Evolutionary conservation across 1,139 yeast species (phyloP), one percentile per base, ranked within the genome.

Genomic region (Suhomyces yuchorum): DNA sequence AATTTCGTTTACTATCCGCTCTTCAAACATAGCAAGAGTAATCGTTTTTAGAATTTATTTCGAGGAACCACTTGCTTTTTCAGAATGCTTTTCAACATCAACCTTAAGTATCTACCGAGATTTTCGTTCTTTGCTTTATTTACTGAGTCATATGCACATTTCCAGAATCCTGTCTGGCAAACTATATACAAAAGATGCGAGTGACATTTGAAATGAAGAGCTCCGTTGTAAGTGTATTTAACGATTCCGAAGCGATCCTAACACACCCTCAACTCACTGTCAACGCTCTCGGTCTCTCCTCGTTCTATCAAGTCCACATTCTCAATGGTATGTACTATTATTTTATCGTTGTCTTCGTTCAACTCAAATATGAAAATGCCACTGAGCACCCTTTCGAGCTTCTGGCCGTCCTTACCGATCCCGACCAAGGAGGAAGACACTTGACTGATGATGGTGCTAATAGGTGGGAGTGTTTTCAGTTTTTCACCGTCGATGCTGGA

Each of bases 351-450:
- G 28, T 74, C 72, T 12, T 73, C 72, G 59, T 78, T 81, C 51
- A 90, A 73, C 57, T 87, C 96, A 62, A 89, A 89, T 30, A 88
- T 80, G 62, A 90, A 89, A 8, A 86, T 69, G 1, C 97, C 97
- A 44, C 80, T 76, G 12, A 85, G 62, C 3, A 82, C 76, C 37
- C 86, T 60, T 49, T 82, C 84, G 20, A 75, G 56, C 37, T 59
- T 62, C 24, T 65, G 58, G 37, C 56, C 59, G 38, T 67, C 76
- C 43, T 68, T 67, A 15, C 63, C 65, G 47, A 72, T 56, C 4
- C 74, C 74, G 19, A 67, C 62, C 37, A 68, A 56, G 3, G 68
- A 66, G n/a, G 60, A 57, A 8, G 70, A 63, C 42, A 68, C 52
- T 33, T 67, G 69, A 6, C 66, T 52, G 15, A 68, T 45, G 3